Base-by-base conservation (phyloP, 148 eudicot species). In the Polygonum maritimum region DNA sequence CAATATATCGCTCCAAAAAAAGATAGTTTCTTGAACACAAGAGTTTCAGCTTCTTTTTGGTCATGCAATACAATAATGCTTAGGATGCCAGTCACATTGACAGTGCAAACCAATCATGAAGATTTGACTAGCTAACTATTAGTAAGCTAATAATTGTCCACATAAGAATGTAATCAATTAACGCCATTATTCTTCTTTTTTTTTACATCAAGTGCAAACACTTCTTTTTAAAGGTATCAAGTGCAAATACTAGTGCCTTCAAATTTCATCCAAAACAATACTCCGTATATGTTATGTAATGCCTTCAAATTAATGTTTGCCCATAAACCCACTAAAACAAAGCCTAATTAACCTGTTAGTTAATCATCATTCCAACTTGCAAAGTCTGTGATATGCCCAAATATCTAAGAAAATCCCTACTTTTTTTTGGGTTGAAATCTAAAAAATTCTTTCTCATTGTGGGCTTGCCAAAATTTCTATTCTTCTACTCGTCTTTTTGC, bases 81-180 rank as follows among this genome's bases (percentile, higher is more conserved):
- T 35, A 5, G 71, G 44, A 67, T 67, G 45, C 71, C 71, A 67
- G 33, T 36, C 71, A 67, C 71, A 14, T 67, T 67, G 71, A 15
- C 44, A 35, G 12, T 67, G 44, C 9, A 36, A 14, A 22, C 40
- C 36, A 36, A 67, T 67, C 19, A 67, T 36, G 44, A 38, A 67
- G 41, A 67, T 36, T 67, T 67, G 71, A 36, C 45, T 14, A 67
- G 44, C 7, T 35, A 36, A 67, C 44, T 16, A 62, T 62, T 62
- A 62, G 15, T 60, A 60, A 9, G 14, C 69, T 31, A 22, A 62
- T 62, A 31, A 62, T 62, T 62, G 39, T 1, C 15, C 8, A 62
- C 2, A 19, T 54, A n/a, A 18, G 60, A 58, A 58, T 21, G 33
- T 58, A 22, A 22, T 22, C 21, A 62, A 31, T 22, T 11, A 1